phyloP scores from a whole-genome alignment of 2,329 filamentous ascomycete genomes.

The Pseudopyrenochaeta lycopersici region DNA sequence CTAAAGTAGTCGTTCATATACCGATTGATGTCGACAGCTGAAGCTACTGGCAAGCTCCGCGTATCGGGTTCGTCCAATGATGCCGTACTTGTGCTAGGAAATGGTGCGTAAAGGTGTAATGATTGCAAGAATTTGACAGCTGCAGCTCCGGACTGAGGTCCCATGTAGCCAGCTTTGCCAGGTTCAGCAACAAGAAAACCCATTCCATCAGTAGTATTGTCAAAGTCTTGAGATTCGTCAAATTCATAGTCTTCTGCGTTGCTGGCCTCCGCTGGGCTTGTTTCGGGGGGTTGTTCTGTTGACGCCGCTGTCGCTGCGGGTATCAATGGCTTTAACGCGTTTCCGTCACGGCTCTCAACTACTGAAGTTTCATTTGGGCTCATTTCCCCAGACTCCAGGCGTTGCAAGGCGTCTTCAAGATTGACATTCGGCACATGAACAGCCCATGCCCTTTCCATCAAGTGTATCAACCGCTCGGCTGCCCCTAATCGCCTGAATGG shows the following conservation, averaged over 20 bases:
- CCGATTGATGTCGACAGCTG: neutral
- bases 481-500: neutral
- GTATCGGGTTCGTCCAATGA: neutral
- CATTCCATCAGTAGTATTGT: conserved; percentile 33
- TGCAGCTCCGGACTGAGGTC: conserved; percentile 57
- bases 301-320: conserved; percentile 23
- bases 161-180: conserved; percentile 56
- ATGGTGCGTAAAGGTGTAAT: conserved; percentile 1
- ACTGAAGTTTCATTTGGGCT: neutral
- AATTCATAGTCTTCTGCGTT: conserved; percentile 8
- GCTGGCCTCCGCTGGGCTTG: conserved; percentile 14
- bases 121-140: conserved; percentile 45
- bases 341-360: neutral
- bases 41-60: neutral
- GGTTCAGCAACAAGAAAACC: conserved; percentile 43
- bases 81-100: neutral
- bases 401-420: conserved; percentile 1
- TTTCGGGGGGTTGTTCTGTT: conserved; percentile 27
- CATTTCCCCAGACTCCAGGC: neutral
- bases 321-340: conserved; percentile 25
- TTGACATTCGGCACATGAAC: conserved; percentile 1
- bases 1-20: conserved; percentile 56
- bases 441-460: conserved; percentile 1
- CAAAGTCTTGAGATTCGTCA: conserved; percentile 4
- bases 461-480: neutral